Evolutionary conservation across 2,329 filamentous ascomycete species (phyloP).

Genomic region (Trichoderma polysporum): DNA sequence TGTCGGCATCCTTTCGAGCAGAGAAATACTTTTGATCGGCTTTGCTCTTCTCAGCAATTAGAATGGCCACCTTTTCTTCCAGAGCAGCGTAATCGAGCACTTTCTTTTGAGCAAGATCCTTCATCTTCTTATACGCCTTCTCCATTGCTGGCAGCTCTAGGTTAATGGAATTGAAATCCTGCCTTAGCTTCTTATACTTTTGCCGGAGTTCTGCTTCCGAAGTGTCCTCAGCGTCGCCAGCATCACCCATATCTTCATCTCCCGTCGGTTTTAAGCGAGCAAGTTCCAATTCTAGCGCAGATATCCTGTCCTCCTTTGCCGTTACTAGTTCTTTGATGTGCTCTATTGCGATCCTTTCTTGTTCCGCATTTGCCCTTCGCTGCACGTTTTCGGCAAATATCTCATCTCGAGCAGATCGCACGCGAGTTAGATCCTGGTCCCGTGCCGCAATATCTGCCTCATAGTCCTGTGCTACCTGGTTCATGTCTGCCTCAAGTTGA

Average conservation of each 20-base stretch:
- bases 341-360: constrained; percentile 66
- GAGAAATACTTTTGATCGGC: constrained; percentile 98
- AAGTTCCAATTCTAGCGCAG: constrained; percentile 78
- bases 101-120: constrained; percentile 81
- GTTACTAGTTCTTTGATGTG: constrained; percentile 78
- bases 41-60: constrained; percentile 88
- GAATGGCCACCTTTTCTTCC: constrained; percentile 73
- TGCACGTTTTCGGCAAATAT: constrained; percentile 77
- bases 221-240: constrained; percentile 55
- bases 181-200: constrained; percentile 72
- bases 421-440: constrained; percentile 81
- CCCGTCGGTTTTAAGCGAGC: constrained; percentile 61
- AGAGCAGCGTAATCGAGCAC: constrained; percentile 71
- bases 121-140: constrained; percentile 85
- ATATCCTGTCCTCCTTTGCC: constrained; percentile 77
- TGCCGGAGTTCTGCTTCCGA: constrained; percentile 68
- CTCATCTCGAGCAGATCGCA: constrained; percentile 83
- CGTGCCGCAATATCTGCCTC: constrained; percentile 78
- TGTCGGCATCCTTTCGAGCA: constrained; percentile 90
- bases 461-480: constrained; percentile 69
- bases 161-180: constrained; percentile 80
- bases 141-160: constrained; percentile 88
- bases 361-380: constrained; percentile 75
- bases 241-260: constrained; percentile 46
- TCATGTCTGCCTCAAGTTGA: constrained; percentile 78